Percentiles rank a stretch among this genome's conserved stretches.
These are phyloP conservation scores for Alternaria arborescens DNA, from an alignment of 2,329 filamentous ascomycete genomes.

Conservation along the genomic window DNA sequence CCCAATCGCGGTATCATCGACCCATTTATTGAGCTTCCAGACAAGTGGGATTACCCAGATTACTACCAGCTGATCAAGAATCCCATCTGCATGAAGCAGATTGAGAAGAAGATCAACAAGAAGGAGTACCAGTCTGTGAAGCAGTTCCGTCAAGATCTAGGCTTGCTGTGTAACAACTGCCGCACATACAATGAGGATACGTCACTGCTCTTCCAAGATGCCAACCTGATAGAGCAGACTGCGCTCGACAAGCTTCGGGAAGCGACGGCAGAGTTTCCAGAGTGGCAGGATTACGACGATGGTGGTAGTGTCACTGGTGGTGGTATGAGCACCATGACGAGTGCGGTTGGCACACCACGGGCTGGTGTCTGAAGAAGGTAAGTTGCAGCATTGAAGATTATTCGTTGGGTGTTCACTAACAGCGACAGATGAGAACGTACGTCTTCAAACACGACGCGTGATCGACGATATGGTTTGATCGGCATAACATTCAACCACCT, in stretches of 20 bases:
- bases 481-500: neutral
- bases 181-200: slow-evolving; percentile 96
- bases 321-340: slow-evolving; percentile 49
- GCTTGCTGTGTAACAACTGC: slow-evolving; percentile 87
- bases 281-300: slow-evolving; percentile 66
- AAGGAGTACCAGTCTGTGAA: slow-evolving; percentile 86
- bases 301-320: slow-evolving; percentile 60
- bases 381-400: neutral
- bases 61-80: slow-evolving; percentile 94
- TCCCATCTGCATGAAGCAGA: slow-evolving; percentile 96
- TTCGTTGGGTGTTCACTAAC: neutral
- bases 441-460: neutral
- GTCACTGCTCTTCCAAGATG: slow-evolving; percentile 90
- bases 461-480: neutral
- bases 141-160: slow-evolving; percentile 84
- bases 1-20: slow-evolving; percentile 85
- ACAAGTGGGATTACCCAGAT: slow-evolving; percentile 88
- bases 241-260: slow-evolving; percentile 63
- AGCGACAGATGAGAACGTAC: slow-evolving; percentile 1
- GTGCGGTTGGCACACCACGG: slow-evolving; percentile 45
- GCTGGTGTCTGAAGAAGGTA: slow-evolving; percentile 26
- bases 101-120: slow-evolving; percentile 93
- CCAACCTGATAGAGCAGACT: slow-evolving; percentile 81
- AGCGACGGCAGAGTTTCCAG: slow-evolving; percentile 63
- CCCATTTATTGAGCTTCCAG: slow-evolving; percentile 90